Evolutionary conservation across 176 grass and related monocot species (phyloP), one percentile per base, ranked within the genome.

Genomic region (Cenchrus purpureus): DNA sequence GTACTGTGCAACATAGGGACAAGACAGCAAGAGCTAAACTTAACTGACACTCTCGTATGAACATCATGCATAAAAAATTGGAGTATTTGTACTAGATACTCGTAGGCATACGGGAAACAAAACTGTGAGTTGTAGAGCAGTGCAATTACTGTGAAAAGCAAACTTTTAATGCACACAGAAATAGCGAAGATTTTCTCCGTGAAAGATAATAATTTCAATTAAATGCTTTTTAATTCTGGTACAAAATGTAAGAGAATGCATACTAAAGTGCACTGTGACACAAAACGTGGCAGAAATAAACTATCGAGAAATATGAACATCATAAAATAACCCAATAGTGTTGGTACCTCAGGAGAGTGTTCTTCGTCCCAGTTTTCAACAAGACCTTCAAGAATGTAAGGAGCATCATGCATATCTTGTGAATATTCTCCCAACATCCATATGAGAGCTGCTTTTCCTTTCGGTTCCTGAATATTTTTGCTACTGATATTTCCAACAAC

Each of bases 381-480:
- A 73, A 99, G 84, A 90, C 82, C 81, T 85, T 99, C 97, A 76
- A 99, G 89, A 65, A 99, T 78, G 43, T 99, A 99, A 3, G 94
- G 97, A 81, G 97, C 92, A 86, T 99, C 97, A 83, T 89, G 60
- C 94, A 99, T 99, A 69, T 99, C 97, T 79, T 96, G 91, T 7
- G 97, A 99, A 91, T 99, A 99, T 92, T 99, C 97, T 89, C 97
- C 97, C 37, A 99, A 79, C 97, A 99, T 99, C 97, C 97, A 99
- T 89, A 99, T 97, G 56, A 94, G 90, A 69, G 97, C 97, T 64
- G 97, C 82, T 94, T 99, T 99, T 29, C 89, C 97, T 91, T 99
- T 97, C 43, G 97, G 97, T 60, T 99, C 94, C 85, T 99, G 94
- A 85, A 99, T 94, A 82, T 94, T 99, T 52, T 94, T 95, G 90